Evolutionary conservation across 345 rosid genomes (phyloP), one percentile per base, ranked within the genome.

Genomic region (Physaria fendleri): DNA sequence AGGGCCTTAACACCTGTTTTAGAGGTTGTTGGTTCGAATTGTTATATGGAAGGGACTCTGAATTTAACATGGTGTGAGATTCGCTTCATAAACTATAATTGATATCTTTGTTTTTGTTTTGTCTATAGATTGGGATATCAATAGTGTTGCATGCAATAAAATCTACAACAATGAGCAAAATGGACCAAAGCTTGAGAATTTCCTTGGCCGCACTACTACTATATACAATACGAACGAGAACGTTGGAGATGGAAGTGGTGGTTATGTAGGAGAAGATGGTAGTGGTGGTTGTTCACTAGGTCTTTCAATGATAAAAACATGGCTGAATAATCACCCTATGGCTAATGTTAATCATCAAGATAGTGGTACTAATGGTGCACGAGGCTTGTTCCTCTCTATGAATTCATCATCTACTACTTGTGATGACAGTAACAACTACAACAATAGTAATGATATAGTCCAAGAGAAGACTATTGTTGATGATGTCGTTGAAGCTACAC

Each of bases 271-370:
- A 23, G 51, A 28, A 15, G 62, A 14, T 1, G 28, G 25, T 22
- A 28, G 44, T 2, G 60, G 67, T 28, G 72, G 65, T 6, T 72
- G 68, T 34, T 72, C 88, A 27, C 66, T 84, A 8, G 97, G 89
- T 8, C 69, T 89, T 59, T 86, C 97, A 8, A 84, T 85, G 87
- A 82, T 89, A 62, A 86, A 86, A 44, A 73, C 91, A n/a, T 89
- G 92, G 97, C 45, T 86, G 40, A 65, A 87, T 21, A 82, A 79
- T 80, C 87, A 86, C 7, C 82, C 88, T 2, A 68, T 77, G 30
- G 70, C 72, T 16, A 56, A 34, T 34, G 72, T 14, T 5, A 79
- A 73, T 21, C 7, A 29, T 4, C 55, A 57, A 45, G 68, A 70
- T 14, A 73, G 53, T 47, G 66, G 9, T 34, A n/a, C n/a, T n/a